Conservation (phyloP, 2,329 filamentous ascomycete genomes). For the Diplodia scrobiculata region DNA sequence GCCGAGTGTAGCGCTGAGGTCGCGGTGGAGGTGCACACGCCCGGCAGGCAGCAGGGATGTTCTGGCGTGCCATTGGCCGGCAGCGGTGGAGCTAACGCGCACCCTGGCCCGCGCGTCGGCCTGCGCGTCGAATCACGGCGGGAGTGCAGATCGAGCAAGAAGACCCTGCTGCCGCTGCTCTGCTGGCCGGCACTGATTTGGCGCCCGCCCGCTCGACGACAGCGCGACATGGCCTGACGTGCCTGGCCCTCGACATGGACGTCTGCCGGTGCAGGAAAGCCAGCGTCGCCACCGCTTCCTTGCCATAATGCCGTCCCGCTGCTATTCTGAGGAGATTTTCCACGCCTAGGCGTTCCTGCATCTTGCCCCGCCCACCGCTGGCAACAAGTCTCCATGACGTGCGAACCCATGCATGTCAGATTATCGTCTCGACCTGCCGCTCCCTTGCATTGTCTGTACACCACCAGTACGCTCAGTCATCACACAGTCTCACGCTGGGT, state of each 20-base stretch:
- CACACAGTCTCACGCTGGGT: too few relatives aligned
- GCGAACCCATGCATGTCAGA: constrained; percentile 8
- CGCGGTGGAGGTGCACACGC: constrained; percentile 11
- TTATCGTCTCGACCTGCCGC: not conserved
- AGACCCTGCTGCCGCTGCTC: not conserved
- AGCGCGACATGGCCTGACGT: not conserved
- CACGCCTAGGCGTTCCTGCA: not conserved
- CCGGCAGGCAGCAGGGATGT: constrained; percentile 7
- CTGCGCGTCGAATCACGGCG: constrained; percentile 17
- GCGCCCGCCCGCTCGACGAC: not conserved
- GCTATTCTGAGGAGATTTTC: constrained; percentile 1
- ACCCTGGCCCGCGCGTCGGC: constrained; percentile 3
- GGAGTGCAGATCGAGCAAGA: constrained; percentile 2
- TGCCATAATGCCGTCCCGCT: not conserved
- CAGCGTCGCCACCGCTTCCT: too few relatives aligned
- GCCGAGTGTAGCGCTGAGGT: constrained; percentile 12
- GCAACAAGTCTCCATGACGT: not conserved
- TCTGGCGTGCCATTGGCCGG: not conserved
- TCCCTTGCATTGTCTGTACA: not conserved
- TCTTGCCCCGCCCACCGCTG: not conserved
- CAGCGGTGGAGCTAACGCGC: not conserved
- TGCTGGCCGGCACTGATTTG: constrained; percentile 9
- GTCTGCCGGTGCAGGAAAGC: too few relatives aligned
- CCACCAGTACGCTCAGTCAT: too few relatives aligned
- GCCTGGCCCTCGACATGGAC: too few relatives aligned